Evolutionary conservation across 139 green algal genomes (phyloP).

Genomic region (Astrephomene gubernaculifera): DNA sequence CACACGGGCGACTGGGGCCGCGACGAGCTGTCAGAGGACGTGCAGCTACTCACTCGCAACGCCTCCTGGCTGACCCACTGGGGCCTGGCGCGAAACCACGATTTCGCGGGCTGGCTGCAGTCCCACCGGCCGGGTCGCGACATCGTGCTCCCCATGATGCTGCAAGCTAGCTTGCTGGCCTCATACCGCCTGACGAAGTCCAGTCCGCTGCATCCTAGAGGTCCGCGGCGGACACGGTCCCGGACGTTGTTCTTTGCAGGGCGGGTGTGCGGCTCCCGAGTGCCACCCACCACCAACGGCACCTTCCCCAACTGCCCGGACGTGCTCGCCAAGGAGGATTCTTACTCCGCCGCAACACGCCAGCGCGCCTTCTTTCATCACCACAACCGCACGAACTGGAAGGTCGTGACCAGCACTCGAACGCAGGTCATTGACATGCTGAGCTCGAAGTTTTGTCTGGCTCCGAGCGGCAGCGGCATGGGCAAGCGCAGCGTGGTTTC

Average conservation of each 20-base stretch:
- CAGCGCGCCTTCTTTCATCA: constrained; percentile 41
- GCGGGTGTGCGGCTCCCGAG: constrained; percentile 52
- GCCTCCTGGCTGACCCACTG: constrained; percentile 46
- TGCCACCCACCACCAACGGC: constrained; percentile 19
- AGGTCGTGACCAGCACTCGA: neutral
- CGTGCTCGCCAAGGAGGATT: constrained; percentile 27
- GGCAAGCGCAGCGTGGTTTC: constrained; percentile 48
- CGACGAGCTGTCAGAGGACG: constrained; percentile 39
- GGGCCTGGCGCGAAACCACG: constrained; percentile 51
- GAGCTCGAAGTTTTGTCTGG: constrained; percentile 49
- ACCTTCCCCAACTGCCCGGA: constrained; percentile 39
- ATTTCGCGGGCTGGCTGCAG: constrained; percentile 27
- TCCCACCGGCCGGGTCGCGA: constrained; percentile 46
- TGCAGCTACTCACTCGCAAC: neutral
- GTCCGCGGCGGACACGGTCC: neutral
- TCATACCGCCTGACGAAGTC: neutral
- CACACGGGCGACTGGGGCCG: constrained; percentile 47
- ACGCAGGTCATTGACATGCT: neutral
- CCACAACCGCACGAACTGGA: constrained; percentile 36
- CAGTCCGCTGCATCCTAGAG: constrained; percentile 23
- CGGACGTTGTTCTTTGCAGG: constrained; percentile 55
- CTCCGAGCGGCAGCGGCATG: constrained; percentile 48
- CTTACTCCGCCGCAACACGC: constrained; percentile 34
- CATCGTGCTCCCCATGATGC: constrained; percentile 58
- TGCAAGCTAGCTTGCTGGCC: constrained; percentile 3